These are phyloP conservation scores for Boletus tomentosulus DNA, from an alignment of 768 basidiomycete species.

Conservation along the genomic window DNA sequence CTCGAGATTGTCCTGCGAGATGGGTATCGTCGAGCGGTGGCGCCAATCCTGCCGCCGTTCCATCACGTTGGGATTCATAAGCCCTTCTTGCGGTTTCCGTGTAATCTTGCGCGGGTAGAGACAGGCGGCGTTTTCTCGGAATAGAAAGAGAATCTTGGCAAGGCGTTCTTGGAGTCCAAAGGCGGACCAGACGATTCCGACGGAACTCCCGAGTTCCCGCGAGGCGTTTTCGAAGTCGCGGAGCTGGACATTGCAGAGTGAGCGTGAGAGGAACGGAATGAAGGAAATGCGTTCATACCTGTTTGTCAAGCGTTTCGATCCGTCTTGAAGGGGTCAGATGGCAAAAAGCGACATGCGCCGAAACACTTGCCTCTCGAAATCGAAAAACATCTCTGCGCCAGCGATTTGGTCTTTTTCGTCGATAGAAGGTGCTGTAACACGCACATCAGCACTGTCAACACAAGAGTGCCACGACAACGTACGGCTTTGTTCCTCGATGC, in stretches of 20 bases:
- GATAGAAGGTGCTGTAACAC: slow-evolving; percentile 31
- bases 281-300: slow-evolving; percentile 26
- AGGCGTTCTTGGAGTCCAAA: slow-evolving; percentile 47
- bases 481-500: slow-evolving; percentile 40
- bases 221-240: slow-evolving; percentile 52
- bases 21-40: slow-evolving; percentile 34
- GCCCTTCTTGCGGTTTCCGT: slow-evolving; percentile 33
- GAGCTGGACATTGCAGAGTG: slow-evolving; percentile 30
- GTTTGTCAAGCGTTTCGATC: slow-evolving; percentile 45
- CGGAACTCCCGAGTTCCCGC: slow-evolving; percentile 51
- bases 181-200: slow-evolving; percentile 51
- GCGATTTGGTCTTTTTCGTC: slow-evolving; percentile 47
- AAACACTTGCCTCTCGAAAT: slow-evolving; percentile 39
- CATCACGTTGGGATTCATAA: slow-evolving; percentile 31
- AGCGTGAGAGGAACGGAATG: not conserved
- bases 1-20: slow-evolving; percentile 37
- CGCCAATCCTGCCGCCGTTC: slow-evolving; percentile 30
- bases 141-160: slow-evolving; percentile 44
- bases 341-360: not conserved
- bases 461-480: not conserved
- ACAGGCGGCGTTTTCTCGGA: slow-evolving; percentile 51
- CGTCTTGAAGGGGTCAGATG: slow-evolving; percentile 28
- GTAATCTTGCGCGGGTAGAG: slow-evolving; percentile 46
- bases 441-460: not conserved
- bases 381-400: slow-evolving; percentile 41